Evolutionary conservation across 2,329 filamentous ascomycete genomes (phyloP).

Genomic region (Mycosphaerella sp.): DNA sequence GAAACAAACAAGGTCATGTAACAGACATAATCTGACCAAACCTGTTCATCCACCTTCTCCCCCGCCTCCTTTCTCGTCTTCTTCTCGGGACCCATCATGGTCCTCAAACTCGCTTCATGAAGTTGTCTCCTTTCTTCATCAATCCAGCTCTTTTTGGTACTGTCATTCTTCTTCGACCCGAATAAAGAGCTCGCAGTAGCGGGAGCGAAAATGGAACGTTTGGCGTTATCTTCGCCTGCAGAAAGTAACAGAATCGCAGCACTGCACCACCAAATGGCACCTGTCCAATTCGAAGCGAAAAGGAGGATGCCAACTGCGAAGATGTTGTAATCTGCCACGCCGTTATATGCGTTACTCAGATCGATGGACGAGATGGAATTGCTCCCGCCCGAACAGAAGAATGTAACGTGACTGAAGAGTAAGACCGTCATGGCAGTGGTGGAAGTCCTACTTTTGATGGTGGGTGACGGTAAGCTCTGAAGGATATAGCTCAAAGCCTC

Average conservation of each 20-base stretch:
- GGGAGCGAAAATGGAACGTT: conserved; percentile 15
- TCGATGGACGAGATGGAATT: conserved; percentile 97
- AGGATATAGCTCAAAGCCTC: conserved; percentile 26
- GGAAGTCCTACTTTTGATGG: not conserved
- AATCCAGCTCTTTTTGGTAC: conserved; percentile 23
- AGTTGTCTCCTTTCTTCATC: conserved; percentile 27
- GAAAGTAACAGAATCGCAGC: conserved; percentile 47
- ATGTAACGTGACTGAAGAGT: conserved; percentile 72
- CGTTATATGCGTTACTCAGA: conserved; percentile 91
- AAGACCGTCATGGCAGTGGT: conserved; percentile 59
- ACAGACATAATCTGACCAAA: conserved; percentile 47
- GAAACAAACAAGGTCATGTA: conserved; percentile 66
- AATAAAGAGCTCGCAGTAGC: not conserved
- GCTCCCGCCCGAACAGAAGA: conserved; percentile 84
- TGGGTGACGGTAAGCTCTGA: not conserved
- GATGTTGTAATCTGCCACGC: conserved; percentile 73
- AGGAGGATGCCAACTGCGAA: conserved; percentile 74
- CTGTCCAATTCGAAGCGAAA: conserved; percentile 87
- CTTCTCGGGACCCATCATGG: conserved; percentile 15
- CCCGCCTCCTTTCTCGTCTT: not conserved
- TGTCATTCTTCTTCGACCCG: conserved; percentile 18
- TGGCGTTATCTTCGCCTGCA: conserved; percentile 1
- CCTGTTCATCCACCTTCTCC: conserved; percentile 16
- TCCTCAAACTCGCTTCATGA: conserved; percentile 20
- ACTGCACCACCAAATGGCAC: conserved; percentile 78